Evolutionary conservation across 306 rosid species (phyloP).

Genomic region (Malus orientalis): DNA sequence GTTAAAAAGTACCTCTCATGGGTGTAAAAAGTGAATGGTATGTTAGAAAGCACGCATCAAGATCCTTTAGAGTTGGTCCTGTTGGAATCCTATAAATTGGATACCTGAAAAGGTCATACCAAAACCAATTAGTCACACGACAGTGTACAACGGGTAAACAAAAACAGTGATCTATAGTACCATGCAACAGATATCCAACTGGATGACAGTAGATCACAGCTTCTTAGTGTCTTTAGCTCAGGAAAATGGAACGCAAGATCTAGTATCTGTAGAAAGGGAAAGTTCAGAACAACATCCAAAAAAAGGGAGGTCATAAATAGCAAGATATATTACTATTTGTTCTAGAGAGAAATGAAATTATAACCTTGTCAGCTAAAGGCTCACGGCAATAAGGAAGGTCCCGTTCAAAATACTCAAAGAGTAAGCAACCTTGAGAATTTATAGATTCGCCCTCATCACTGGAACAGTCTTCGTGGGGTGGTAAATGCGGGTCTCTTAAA

Average conservation of each 20-base stretch:
- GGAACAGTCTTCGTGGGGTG: constrained; percentile 60
- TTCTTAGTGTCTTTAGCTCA: constrained; percentile 55
- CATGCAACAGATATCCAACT: constrained; percentile 98
- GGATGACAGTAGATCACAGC: constrained; percentile 65
- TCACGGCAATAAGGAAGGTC: constrained; percentile 77
- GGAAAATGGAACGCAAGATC: constrained; percentile 69
- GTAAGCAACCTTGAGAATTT: constrained; percentile 54
- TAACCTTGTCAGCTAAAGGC: constrained; percentile 88
- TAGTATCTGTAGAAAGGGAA: constrained; percentile 37
- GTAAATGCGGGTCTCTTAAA: constrained; percentile 44
- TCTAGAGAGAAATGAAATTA: background rate
- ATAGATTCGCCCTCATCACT: constrained; percentile 76
- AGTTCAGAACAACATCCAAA: constrained; percentile 10
- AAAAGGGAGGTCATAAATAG: background rate
- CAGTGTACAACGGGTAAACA: background rate
- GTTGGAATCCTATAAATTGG: constrained; percentile 94
- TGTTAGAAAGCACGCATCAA: constrained; percentile 86
- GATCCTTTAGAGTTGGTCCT: constrained; percentile 85
- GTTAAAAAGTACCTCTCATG: constrained; percentile 43
- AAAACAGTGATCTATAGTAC: constrained; percentile 34
- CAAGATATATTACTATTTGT: background rate
- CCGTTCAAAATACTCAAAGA: constrained; percentile 71
- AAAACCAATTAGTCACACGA: constrained; percentile 11
- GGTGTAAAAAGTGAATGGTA: constrained; percentile 64
- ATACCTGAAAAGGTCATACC: constrained; percentile 50